Evolutionary conservation across 2,329 filamentous ascomycete genomes (phyloP), one percentile per base, ranked within the genome.

Genomic region (Cladosporium sp.): DNA sequence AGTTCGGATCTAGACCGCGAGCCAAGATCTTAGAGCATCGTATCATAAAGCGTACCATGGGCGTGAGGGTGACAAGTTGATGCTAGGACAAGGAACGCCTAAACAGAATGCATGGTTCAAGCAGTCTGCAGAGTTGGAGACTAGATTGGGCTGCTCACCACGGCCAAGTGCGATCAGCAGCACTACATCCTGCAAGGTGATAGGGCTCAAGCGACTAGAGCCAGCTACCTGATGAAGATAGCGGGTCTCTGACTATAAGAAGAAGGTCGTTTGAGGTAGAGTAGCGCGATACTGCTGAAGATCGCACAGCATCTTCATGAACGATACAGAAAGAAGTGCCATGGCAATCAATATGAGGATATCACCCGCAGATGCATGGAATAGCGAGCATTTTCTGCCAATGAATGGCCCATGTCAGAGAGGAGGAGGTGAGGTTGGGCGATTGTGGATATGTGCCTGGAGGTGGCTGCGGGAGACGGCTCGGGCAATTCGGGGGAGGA

Each of bases 401-500:
- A 55, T 55, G 31, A 8, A n/a, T 31, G 18, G 28, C 28, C 31
- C 31, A 29, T 55, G 52, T 33, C 52, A 16, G 21, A 7, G 31
- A 5, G 14, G 28, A 33, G 31, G 33, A 23, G 16, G 52, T 55
- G 52, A 33, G 31, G 52, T 55, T 55, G 52, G 16, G 31, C 52
- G n/a, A 55, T n/a, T 18, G 18, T 55, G 52, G 52, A 33, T 21
- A 5, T n/a, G 18, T 12, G 2, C 28, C 29, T 33, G 52, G 52
- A 21, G 8, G 52, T 55, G 52, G 52, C 52, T 55, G 52, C 52
- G 52, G 52, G 28, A 55, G 52, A 55, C 52, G 52, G 52, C 52
- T 55, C 52, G 52, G 52, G 28, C 31, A 31, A 55, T 46, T 46
- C 40, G 52, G 29, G n/a, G 52, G 52, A 55, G 49, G 49, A 52